Evolutionary conservation across 73 alveolate species (phyloP), one percentile per base, ranked within the genome.

Genomic region (Effrenium voratum): DNA sequence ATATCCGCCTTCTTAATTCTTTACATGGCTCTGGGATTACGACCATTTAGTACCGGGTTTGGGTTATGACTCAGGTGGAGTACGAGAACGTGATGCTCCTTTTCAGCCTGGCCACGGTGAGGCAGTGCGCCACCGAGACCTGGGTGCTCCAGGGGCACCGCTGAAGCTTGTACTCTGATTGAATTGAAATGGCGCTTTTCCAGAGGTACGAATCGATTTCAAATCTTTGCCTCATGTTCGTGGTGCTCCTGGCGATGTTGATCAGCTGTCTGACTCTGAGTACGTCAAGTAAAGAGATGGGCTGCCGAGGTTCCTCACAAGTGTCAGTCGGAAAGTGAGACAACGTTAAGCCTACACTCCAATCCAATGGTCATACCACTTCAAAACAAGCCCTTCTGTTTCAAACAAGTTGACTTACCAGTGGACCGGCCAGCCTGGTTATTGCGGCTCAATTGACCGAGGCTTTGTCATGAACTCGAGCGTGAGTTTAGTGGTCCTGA

Each of bases 401-500:
- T n/a, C n/a, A n/a, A n/a, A n/a, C n/a, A n/a, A n/a, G n/a, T n/a
- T 66, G 79, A 2, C 49, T 41, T 24, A 41, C 79, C 15, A 66
- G 19, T 66, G 8, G 16, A 66, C 15, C 79, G 10, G 79, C 79
- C 43, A 41, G 32, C 32, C 43, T 26, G 30, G 77, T 40, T 10
- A 66, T 36, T 55, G 30, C 68, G 16, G 72, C 28, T 22, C 28
- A 57, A 15, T 44, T 44, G 6, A 2, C 36, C n/a, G 66, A 90
- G 97, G 97, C 36, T 76, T 90, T 28, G 22, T 90, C 44, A 90
- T 90, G 97, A 90, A 76, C 87, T 90, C 97, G 73, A 90, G 97
- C 87, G 97, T 90, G 45, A 90, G 68, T 77, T 60, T 41, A 2
- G 97, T 90, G 55, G 97, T 90, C 76, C 55, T 90, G 46, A 90